phyloP scores from a whole-genome alignment of 257 asterid genomes.

The Cruciata laevipes region DNA sequence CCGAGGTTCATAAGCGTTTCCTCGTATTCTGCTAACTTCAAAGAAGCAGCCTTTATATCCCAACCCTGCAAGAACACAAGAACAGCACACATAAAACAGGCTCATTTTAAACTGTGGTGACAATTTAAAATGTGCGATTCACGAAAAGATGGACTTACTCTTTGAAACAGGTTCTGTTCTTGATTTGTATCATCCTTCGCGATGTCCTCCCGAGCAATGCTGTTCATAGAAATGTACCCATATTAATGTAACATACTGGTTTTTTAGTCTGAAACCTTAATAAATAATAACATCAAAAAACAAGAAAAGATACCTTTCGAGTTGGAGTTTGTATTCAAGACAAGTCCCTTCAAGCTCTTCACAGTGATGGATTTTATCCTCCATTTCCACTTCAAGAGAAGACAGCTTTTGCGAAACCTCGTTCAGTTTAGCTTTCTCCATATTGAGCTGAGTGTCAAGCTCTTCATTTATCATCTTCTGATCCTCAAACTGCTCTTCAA shows the following conservation, averaged over 20 bases:
- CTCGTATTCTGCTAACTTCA: slow-evolving; percentile 72
- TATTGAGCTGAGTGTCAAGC: slow-evolving; percentile 57
- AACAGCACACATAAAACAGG: too few species aligned
- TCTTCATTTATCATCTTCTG: slow-evolving; percentile 63
- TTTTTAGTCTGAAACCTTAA: background rate
- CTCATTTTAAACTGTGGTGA: too few species aligned
- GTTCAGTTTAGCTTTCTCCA: slow-evolving; percentile 36
- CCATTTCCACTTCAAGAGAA: slow-evolving; percentile 63
- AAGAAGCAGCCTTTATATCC: slow-evolving; percentile 77
- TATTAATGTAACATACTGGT: background rate
- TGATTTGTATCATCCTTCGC: slow-evolving; percentile 29
- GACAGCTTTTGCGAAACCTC: slow-evolving; percentile 51
- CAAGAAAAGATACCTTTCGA: slow-evolving; percentile 51
- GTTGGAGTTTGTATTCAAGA: slow-evolving; percentile 82
- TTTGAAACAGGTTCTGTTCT: slow-evolving; percentile 42
- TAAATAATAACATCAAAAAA: background rate
- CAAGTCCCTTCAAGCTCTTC: slow-evolving; percentile 71
- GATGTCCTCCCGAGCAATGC: slow-evolving; percentile 27
- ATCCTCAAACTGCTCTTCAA: slow-evolving; percentile 56
- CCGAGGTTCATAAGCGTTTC: slow-evolving; percentile 67
- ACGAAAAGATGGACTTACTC: slow-evolving; percentile 39
- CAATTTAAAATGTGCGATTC: too few species aligned
- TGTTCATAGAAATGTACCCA: slow-evolving; percentile 19
- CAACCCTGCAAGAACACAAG: slow-evolving; percentile 46
- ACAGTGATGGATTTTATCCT: slow-evolving; percentile 51